Evolutionary conservation across 164 flowering plant species (phyloP), one percentile per base, ranked within the genome.

Genomic region (Aristolochia fimbriata): DNA sequence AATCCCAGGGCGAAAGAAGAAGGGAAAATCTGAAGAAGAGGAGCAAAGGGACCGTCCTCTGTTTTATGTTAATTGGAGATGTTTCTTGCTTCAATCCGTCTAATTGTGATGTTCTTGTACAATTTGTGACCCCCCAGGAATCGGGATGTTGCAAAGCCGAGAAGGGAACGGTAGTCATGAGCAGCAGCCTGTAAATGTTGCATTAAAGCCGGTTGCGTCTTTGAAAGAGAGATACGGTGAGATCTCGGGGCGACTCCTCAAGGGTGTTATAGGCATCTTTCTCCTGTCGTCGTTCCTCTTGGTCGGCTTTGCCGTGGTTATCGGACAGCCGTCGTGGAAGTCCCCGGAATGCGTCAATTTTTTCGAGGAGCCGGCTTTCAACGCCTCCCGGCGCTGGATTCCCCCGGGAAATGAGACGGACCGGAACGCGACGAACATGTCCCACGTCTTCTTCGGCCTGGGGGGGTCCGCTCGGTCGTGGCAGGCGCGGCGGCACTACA

Each of bases 401-500:
- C 31, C 21, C 4, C 17, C 33, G 30, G 59, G n/a, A n/a, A n/a
- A n/a, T n/a, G n/a, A 12, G 21, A 41, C 45, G n/a, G 20, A 7
- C 5, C 15, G 20, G n/a, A n/a, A 43, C 37, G 30, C 46, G 37
- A 62, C 65, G 23, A 55, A 55, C 43, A 24, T 62, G 41, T 54
- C 59, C 13, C 86, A 84, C 62, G 63, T 84, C 31, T 1, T 82
- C 3, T 84, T 84, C 33, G 89, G 83, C 46, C 76, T 84, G 59
- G 82, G 77, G 2, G 81, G 82, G 21, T 77, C 86, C 2, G 71
- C 66, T 0, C 60, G 55, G 24, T 75, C 81, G 25, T 84, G 89
- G 89, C 55, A 65, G 25, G 43, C 65, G 5, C 78, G 85, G 37
- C 67, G 73, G 17, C 75, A 47, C 31, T 84, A 80, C 75, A 27